Base-by-base conservation (phyloP, 2,329 filamentous ascomycete genomes). In the Hymenoscyphus repandus region DNA sequence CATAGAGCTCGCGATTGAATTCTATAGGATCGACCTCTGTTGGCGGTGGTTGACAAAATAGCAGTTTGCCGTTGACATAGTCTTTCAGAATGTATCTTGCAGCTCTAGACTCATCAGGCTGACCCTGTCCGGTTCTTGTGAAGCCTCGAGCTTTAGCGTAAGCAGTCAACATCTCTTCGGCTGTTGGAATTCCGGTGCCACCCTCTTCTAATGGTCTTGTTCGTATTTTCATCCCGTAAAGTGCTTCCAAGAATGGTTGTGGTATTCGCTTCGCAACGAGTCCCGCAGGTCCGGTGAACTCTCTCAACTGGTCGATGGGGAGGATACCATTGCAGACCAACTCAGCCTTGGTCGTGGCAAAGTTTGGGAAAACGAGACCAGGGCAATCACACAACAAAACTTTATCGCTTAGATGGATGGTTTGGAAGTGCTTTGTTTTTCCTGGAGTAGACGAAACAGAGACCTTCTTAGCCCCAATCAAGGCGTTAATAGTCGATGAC, bases 401-500 rank as follows among this genome's bases (percentile, higher is more conserved):
- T 52, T 84, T 82, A 1, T 93, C 87, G 52, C 88, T 93, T 31
- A 99, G 81, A 67, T 96, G 91, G 52, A 99, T 93, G 1, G 93
- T 99, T 70, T 99, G 93, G 74, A 99, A 99, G 65, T 99, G 93
- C 74, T 99, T 99, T 12, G 93, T 99, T 74, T 99, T 99, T 68
- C 93, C 93, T 3, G 93, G 93, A 1, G 93, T 99, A 12, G 92
- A 86, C 13, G 93, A 99, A 36, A 99, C 95, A 0, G 92, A 97
- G 5, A 99, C 93, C 73, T 97, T 99, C 75, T 97, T 99, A 49
- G 93, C 85, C 45, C 95, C 95, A 52, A 97, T 91, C n/a, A 99
- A 80, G 38, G 93, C 92, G 73, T 99, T 99, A 77, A 99, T 99
- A 13, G 93, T 99, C 44, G 91, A 96, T 1, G 95, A 99, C 73